Base-by-base conservation (phyloP, 2,329 filamentous ascomycete species). In the Pseudovirgaria hyperparasitica region DNA sequence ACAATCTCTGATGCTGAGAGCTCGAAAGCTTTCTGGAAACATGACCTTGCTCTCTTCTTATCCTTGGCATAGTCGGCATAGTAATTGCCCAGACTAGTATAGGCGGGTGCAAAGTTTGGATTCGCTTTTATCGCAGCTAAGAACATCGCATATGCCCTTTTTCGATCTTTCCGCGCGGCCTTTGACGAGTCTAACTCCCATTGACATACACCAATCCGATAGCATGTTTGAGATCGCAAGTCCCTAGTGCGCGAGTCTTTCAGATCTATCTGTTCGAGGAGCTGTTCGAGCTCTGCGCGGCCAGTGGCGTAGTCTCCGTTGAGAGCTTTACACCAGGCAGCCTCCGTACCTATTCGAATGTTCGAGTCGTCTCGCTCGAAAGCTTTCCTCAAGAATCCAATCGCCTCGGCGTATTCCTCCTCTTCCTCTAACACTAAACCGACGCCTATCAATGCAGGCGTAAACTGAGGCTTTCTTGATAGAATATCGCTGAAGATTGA, bases 1-100 rank as follows among this genome's bases (percentile, higher is more conserved):
- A 78, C 66, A 1, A 93, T 71, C 48, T 98, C 90, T 0, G 81
- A 76, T 0, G 84, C 62, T 0, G 90, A 98, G 3, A 98, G 60
- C 51, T 98, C 90, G 26, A 98, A 81, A 0, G 90, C 90, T 50
- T 96, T 94, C 43, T 94, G 82, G 44, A 96, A 96, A 48, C 87
- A 96, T 36, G 81, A 76, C n/a, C 82, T 70, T 6, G 87, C 84
- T 45, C 92, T 68, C 43, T 76, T 80, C 53, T 76, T 84, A 52
- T 96, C 90, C 38, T 76, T 84, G 29, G 72, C 79, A 46, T 94
- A 94, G 45, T 96, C 87, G 5, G 76, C 74, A 46, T 94, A 98
- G 57, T 80, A 98, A 6, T 87, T 63, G 10, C 90, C 90, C 4
- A 98, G 69, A 37, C 76, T 85, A 0, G 86, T 93, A 51, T 96